Conservation (phyloP, 1,139 yeast genomes). For the Geotrichum klebahnii region DNA sequence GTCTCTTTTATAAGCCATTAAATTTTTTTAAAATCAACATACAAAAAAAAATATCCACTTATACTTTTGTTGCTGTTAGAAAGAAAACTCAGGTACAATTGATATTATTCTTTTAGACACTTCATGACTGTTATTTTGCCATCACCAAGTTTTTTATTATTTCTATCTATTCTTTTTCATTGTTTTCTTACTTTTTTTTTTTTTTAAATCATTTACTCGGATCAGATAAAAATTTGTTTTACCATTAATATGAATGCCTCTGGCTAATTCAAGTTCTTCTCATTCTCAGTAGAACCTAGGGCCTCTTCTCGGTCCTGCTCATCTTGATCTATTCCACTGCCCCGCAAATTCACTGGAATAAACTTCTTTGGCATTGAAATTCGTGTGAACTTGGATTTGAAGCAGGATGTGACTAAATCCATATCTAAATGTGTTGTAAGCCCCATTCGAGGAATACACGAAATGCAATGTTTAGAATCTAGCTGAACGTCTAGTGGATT, state of each 20-base stretch:
- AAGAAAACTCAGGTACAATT: too few relatives aligned
- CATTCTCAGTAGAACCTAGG: conserved; percentile 48
- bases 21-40: background rate
- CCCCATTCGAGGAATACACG: conserved; percentile 86
- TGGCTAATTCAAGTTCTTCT: conserved; percentile 79
- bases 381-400: conserved; percentile 75
- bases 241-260: conserved; percentile 94
- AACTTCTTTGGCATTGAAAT: conserved; percentile 74
- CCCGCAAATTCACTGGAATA: conserved; percentile 36
- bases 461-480: conserved; percentile 93
- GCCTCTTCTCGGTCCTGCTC: background rate
- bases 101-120: too few relatives aligned
- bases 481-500: conserved; percentile 94
- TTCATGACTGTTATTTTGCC: too few relatives aligned
- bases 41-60: too few relatives aligned
- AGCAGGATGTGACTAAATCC: conserved; percentile 78
- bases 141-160: too few relatives aligned
- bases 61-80: too few relatives aligned
- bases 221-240: too few relatives aligned
- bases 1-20: conserved; percentile 61
- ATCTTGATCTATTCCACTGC: background rate
- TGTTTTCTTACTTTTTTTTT: background rate
- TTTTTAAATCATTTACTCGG: background rate
- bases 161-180: background rate
- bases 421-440: conserved; percentile 89